Conservation (phyloP, 345 rosid genomes). For the Camelina neglecta region DNA sequence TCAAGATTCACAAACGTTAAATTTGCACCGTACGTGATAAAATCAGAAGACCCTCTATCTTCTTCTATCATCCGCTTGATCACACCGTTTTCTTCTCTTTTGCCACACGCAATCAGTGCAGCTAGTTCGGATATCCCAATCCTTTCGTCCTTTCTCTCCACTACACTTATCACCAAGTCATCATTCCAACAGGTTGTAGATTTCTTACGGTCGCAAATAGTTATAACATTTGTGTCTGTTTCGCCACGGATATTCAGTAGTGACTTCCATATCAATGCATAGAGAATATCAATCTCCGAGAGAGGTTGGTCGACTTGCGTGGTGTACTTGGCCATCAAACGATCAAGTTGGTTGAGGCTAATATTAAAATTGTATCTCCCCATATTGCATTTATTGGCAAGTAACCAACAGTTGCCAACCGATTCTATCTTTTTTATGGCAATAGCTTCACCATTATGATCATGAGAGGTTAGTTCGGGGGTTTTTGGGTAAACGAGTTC, state of each 20-base stretch:
- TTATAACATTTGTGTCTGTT: slow-evolving; percentile 43
- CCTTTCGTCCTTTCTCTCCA: slow-evolving; percentile 35
- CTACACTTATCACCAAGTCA: slow-evolving; percentile 49
- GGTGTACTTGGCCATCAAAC: slow-evolving; percentile 26
- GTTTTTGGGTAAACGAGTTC: slow-evolving; percentile 21
- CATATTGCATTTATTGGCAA: slow-evolving; percentile 43
- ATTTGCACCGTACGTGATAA: slow-evolving; percentile 61
- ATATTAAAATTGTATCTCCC: slow-evolving; percentile 44
- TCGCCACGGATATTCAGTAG: slow-evolving; percentile 49
- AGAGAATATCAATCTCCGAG: slow-evolving; percentile 47
- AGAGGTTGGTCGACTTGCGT: not conserved
- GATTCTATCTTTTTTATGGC: slow-evolving; percentile 54
- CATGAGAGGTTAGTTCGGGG: not conserved
- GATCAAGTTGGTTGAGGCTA: slow-evolving; percentile 45
- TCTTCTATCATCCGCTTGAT: slow-evolving; percentile 43
- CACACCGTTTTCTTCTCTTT: slow-evolving; percentile 34
- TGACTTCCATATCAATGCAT: slow-evolving; percentile 67
- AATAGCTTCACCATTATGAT: not conserved
- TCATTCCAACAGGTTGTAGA: slow-evolving; percentile 40
- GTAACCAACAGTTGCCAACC: slow-evolving; percentile 61
- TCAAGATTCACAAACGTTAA: slow-evolving; percentile 72
- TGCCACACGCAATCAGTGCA: slow-evolving; percentile 34
- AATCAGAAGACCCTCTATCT: slow-evolving; percentile 47
- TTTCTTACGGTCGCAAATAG: slow-evolving; percentile 44
- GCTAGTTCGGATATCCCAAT: slow-evolving; percentile 51